Evolutionary conservation across 2,329 filamentous ascomycete genomes (phyloP).

Genomic region (Penicillium sp.): DNA sequence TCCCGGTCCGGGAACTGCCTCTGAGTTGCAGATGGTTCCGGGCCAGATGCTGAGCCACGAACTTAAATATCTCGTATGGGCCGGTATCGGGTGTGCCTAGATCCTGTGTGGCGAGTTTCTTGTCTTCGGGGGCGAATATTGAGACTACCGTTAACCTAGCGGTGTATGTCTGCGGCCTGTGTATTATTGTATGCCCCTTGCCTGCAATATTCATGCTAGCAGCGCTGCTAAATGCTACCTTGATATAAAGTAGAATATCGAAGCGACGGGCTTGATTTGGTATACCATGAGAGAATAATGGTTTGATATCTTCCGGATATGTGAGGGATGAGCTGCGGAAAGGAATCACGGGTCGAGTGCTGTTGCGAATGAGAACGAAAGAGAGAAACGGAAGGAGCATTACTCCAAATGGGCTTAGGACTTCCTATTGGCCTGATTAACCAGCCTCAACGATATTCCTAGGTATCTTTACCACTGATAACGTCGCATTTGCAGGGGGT

Average conservation of each 20-base stretch:
- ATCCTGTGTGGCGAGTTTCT: neutral
- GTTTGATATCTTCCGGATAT: neutral
- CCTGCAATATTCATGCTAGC: neutral
- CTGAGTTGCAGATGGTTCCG: neutral
- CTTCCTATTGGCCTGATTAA: neutral
- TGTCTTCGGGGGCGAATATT: neutral
- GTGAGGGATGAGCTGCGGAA: neutral
- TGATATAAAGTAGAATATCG: neutral
- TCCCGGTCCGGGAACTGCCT: neutral
- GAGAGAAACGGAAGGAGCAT: neutral
- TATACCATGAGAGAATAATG: neutral
- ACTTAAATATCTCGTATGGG: neutral
- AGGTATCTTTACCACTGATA: neutral
- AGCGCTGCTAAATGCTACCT: too few relatives aligned
- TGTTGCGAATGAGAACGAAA: neutral
- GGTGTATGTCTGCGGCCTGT: neutral
- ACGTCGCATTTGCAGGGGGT: neutral
- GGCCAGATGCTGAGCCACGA: neutral
- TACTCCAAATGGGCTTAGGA: too few relatives aligned
- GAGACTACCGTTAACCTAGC: neutral
- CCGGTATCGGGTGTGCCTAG: neutral
- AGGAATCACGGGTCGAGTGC: neutral
- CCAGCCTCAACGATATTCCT: neutral
- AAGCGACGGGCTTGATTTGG: neutral
- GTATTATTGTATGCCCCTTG: neutral